phyloP scores from a whole-genome alignment of 2,329 filamentous ascomycete species.

The Pezizomycotina sp. region DNA sequence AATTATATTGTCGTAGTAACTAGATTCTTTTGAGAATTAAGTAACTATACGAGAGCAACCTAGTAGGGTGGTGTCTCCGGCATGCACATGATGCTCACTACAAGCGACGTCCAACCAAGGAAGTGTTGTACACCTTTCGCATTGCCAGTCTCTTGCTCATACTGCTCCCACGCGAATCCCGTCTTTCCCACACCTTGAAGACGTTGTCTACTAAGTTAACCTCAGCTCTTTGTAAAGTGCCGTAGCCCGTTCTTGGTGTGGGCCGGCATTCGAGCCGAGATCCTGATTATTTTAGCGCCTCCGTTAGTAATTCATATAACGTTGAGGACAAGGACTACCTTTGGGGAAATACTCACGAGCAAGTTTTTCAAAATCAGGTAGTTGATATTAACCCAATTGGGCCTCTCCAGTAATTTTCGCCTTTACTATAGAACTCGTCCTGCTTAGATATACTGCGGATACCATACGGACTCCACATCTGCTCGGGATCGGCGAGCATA shows the following conservation, averaged over 20 bases:
- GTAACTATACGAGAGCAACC: too few relatives aligned
- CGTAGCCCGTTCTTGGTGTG: conserved; percentile 50
- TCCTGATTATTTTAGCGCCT: conserved; percentile 32
- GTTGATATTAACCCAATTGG: conserved; percentile 96
- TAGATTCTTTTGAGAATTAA: too few relatives aligned
- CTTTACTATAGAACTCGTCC: conserved; percentile 70
- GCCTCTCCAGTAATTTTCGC: conserved; percentile 92
- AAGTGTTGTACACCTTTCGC: conserved; percentile 97
- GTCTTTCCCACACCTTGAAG: conserved; percentile 75
- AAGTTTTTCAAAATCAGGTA: conserved; percentile 40
- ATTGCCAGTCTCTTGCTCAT: conserved; percentile 77
- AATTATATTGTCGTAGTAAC: too few relatives aligned
- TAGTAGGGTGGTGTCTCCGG: too few relatives aligned
- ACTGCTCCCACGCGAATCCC: conserved; percentile 97
- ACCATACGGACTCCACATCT: conserved; percentile 83
- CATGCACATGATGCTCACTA: conserved; percentile 96
- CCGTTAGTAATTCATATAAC: conserved; percentile 7
- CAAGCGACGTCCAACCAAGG: conserved; percentile 95
- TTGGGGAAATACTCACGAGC: conserved; percentile 9
- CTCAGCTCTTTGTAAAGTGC: conserved; percentile 61
- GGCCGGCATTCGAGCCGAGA: conserved; percentile 42
- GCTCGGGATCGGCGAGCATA: conserved; percentile 60
- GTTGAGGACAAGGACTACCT: conserved; percentile 1
- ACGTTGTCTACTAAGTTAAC: conserved; percentile 76
- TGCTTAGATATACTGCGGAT: conserved; percentile 74